These are phyloP conservation scores for Pseudisothecium myosuroides DNA, from an alignment of 225 moss, liverwort and hornwort genomes.

Conservation along the genomic window DNA sequence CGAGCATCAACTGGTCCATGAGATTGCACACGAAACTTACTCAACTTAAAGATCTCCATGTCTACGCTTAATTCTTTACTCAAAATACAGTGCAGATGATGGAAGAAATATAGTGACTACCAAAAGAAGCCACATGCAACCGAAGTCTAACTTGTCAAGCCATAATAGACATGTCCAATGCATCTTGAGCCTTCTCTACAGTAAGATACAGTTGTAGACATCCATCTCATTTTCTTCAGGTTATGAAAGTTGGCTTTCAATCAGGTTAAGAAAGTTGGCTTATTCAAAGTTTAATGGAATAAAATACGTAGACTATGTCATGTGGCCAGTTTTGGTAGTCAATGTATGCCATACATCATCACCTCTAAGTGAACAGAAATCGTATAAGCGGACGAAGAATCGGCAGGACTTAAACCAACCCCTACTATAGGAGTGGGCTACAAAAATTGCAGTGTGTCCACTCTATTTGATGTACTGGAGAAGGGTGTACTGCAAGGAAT, in stretches of 20 bases:
- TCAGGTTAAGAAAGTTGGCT: background rate
- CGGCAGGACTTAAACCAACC: background rate
- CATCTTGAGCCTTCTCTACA: background rate
- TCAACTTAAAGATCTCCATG: background rate
- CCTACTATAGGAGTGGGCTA: background rate
- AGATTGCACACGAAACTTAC: background rate
- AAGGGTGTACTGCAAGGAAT: background rate
- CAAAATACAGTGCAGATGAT: background rate
- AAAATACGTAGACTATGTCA: background rate
- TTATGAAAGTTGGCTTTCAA: background rate
- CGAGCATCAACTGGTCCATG: background rate
- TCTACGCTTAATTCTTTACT: background rate
- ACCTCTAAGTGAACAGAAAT: background rate
- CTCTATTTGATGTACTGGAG: background rate
- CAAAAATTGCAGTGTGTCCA: background rate
- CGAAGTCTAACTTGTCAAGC: background rate
- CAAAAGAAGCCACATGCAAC: background rate
- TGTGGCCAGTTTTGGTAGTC: background rate
- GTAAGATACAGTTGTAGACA: background rate
- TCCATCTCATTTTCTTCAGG: background rate
- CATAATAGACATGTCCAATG: background rate
- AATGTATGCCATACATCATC: background rate
- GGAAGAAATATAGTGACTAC: background rate
- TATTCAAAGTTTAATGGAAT: background rate
- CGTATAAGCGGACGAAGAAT: background rate